Percentiles rank a stretch among this genome's conserved stretches.
phyloP scores from a whole-genome alignment of 208 protist genomes.

The Wallacemonas rigidus region DNA sequence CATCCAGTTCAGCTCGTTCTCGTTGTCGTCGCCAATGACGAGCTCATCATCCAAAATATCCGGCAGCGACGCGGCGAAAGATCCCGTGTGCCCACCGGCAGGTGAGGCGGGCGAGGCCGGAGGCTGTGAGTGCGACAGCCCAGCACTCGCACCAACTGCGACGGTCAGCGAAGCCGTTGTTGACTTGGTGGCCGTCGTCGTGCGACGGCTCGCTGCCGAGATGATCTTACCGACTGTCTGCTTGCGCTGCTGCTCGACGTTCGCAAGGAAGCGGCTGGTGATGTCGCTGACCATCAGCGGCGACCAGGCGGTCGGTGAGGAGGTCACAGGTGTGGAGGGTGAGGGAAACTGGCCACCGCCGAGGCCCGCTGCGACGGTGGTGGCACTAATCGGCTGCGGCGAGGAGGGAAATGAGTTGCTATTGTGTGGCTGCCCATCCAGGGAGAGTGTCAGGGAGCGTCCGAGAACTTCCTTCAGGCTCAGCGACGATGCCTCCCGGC shows the following conservation, averaged over 20 bases:
- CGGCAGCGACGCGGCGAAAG: background rate
- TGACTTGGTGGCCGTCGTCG: conserved; percentile 13
- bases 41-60: conserved; percentile 47
- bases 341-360: conserved; percentile 24
- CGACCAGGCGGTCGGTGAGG: conserved; percentile 63
- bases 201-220: conserved; percentile 33
- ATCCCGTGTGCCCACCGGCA: background rate
- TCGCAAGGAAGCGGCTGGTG: conserved; percentile 77
- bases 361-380: background rate
- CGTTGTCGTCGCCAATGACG: conserved; percentile 66
- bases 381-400: background rate
- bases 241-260: conserved; percentile 54
- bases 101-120: conserved; percentile 4
- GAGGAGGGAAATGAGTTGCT: conserved; percentile 8
- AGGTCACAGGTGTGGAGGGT: conserved; percentile 22
- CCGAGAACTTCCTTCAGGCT: conserved; percentile 71
- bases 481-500: conserved; percentile 60
- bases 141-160: background rate
- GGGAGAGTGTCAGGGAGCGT: conserved; percentile 20
- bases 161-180: background rate
- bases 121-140: conserved; percentile 4
- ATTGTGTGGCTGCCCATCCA: conserved; percentile 4
- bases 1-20: conserved; percentile 44
- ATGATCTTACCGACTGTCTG: conserved; percentile 67
- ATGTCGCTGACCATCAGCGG: conserved; percentile 53